phyloP scores from a whole-genome alignment of 1,284 basidiomycete species.

The Phenoliferia sp. region DNA sequence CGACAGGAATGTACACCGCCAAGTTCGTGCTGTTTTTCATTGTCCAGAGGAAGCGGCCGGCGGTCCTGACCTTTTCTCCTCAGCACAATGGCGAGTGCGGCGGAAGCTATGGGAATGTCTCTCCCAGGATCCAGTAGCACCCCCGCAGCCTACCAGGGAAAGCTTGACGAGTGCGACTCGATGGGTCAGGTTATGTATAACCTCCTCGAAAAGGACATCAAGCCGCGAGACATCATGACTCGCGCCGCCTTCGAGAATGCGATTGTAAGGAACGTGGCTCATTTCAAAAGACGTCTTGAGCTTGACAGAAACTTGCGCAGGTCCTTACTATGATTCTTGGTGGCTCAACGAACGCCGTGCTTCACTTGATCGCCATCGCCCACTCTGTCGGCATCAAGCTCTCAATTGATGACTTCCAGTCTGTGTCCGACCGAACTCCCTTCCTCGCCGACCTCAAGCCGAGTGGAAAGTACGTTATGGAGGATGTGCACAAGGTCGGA shows the following conservation, averaged over 20 bases:
- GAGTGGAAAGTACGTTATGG: conserved; percentile 84
- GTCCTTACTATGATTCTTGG: conserved; percentile 83
- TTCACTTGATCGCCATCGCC: conserved; percentile 85
- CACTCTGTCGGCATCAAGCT: conserved; percentile 79
- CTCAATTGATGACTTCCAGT: conserved; percentile 79
- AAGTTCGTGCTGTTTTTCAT: conserved; percentile 3
- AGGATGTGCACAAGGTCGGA: conserved; percentile 81
- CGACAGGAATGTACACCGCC: conserved; percentile 43
- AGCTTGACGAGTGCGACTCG: conserved; percentile 75
- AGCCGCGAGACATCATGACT: conserved; percentile 95
- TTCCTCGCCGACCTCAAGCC: conserved; percentile 88
- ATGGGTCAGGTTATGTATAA: conserved; percentile 77
- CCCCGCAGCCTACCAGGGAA: conserved; percentile 75
- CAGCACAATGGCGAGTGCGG: conserved; percentile 50
- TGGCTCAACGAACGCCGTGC: conserved; percentile 87
- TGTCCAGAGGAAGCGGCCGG: too few species aligned
- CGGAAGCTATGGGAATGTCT: conserved; percentile 88
- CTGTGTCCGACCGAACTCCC: conserved; percentile 74
- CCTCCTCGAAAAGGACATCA: conserved; percentile 77
- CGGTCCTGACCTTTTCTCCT: background rate
- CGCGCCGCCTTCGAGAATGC: conserved; percentile 92
- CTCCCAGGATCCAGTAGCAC: conserved; percentile 81
- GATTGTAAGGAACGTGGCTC: too few species aligned
- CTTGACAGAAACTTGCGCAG: conserved; percentile 1
- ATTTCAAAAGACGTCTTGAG: conserved; percentile 45